Evolutionary conservation across 352 stramenopile genomes (phyloP), one percentile per base, ranked within the genome.

Genomic region (Albugo candida): DNA sequence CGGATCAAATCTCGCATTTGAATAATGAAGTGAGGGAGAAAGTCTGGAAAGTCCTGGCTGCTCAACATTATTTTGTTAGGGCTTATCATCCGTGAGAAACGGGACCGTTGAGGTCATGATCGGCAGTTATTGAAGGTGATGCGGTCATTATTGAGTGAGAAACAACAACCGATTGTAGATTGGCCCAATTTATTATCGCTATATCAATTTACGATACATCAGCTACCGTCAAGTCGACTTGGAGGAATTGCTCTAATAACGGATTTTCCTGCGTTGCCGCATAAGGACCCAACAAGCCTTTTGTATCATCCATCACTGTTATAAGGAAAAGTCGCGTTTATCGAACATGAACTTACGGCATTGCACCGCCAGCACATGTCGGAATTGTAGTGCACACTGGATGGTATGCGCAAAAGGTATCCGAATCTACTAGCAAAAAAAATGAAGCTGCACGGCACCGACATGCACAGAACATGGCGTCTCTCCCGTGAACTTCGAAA

Each of bases 261-360:
- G 5, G 58, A 53, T 2, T 64, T 70, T 39, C 56, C 55, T 1
- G 41, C 31, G 24, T 17, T 63, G 5, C 52, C 56, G n/a, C n/a
- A n/a, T n/a, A n/a, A n/a, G n/a, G n/a, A n/a, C 5, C 11, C 48
- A 17, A n/a, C 18, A 39, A 51, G 18, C 48, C 5, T 31, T 8
- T 27, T 53, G 12, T 6, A 39, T 38, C n/a, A 5, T 21, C 21
- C 51, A 6, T 20, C 36, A 6, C 37, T 10, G 11, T 16, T 11
- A 20, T 16, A 36, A 5, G 13, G 14, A 11, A 20, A n/a, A 11
- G 8, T 14, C 11, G 11, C 11, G 16, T 17, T 18, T 8, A 17
- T 16, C 16, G 51, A 20, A 39, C 19, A 49, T 53, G 24, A 19
- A 43, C 17, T 53, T 11, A 49, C 48, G 6, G 13, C 48, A 8